phyloP scores from a whole-genome alignment of 202 grass and related monocot genomes.

The Dendrocalamus latiflorus region DNA sequence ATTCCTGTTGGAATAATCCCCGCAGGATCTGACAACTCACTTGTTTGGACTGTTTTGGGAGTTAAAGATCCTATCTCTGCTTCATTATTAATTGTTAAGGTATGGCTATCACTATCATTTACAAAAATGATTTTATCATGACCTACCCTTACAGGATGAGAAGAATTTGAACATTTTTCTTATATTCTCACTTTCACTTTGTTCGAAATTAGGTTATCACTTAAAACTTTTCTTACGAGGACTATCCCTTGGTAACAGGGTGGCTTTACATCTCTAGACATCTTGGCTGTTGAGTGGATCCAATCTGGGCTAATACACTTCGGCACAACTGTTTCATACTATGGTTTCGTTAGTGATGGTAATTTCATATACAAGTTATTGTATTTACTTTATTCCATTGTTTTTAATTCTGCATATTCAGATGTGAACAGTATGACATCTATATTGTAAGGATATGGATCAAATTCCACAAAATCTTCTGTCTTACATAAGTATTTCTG shows the following conservation, averaged over 20 bases:
- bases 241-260: constrained; percentile 51
- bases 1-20: constrained; percentile 99
- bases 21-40: constrained; percentile 96
- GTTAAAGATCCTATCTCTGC: constrained; percentile 89
- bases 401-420: neutral
- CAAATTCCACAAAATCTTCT: neutral
- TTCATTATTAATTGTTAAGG: constrained; percentile 90
- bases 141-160: neutral
- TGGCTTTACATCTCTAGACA: constrained; percentile 64
- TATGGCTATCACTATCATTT: neutral
- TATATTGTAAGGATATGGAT: neutral
- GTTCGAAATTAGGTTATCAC: neutral
- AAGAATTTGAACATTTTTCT: neutral
- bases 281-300: constrained; percentile 83
- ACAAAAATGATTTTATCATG: neutral
- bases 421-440: neutral
- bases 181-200: constrained; percentile 5
- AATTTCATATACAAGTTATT: constrained; percentile 13
- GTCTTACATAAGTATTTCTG: neutral
- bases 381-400: constrained; percentile 7
- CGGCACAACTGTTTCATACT: constrained; percentile 93
- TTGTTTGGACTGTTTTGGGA: constrained; percentile 94
- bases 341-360: constrained; percentile 97
- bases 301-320: constrained; percentile 77
- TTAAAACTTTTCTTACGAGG: constrained; percentile 21